Base-by-base conservation (phyloP, 106 monocot species). In the Chionographis japonica region DNA sequence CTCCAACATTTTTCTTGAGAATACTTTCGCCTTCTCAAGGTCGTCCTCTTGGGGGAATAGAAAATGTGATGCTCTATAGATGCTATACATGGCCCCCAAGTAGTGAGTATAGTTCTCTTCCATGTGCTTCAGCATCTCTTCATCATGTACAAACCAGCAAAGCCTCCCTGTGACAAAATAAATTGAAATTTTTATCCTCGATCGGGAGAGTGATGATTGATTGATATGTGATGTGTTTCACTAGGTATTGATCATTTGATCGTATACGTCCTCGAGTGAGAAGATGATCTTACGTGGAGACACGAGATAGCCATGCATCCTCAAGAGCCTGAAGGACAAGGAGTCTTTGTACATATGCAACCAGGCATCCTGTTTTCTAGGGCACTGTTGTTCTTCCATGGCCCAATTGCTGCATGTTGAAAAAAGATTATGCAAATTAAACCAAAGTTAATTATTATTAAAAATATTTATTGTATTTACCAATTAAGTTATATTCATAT, bases 31-130 rank as follows among this genome's bases (percentile, higher is more conserved):
- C 7, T 52, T 66, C 10, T 81, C 62, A 4, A 81, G 72, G n/a
- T 81, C 68, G 18, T n/a, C 16, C 16, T 81, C 81, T 18, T 36
- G 14, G 10, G 40, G 6, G 58, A 72, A 72, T 2, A 36, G 14
- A 15, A 76, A 4, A 56, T 81, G 66, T 52, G 76, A 41, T 50
- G 81, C 76, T 58, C 50, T 81, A 12, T 76, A 58, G 8, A 81
- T 37, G 9, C 55, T 72, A 20, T 62, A 16, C 62, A 80, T 69
- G 36, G 69, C 50, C 2, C 40, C 68, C 27, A 63, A 12, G 35
- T 63, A 80, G 20, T 53, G 37, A 1, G 8, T 58, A 52, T 64
- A 59, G 52, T 80, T 74, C 19, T 69, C 62, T 69, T 69, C 50
- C 8, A 80, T 80, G 19, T 69, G 12, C 13, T 11, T 27, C 27